phyloP scores from a whole-genome alignment of 768 basidiomycete species.

The Phlegmacium glaucopus region DNA sequence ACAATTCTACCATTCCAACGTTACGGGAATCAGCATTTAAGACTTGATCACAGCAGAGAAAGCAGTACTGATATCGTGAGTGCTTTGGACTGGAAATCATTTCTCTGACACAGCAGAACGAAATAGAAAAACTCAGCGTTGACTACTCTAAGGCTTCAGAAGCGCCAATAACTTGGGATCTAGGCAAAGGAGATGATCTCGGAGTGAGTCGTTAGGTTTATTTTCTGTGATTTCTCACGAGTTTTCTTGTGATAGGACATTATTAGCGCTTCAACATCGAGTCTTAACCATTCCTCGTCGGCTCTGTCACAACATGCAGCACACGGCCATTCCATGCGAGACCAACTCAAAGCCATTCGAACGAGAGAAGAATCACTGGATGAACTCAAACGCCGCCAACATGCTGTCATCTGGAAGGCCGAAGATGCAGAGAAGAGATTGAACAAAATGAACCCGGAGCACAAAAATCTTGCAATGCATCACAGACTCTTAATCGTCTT shows the following conservation, averaged over 20 bases:
- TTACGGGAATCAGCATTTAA: slow-evolving; percentile 72
- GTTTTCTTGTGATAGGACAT: slow-evolving; percentile 64
- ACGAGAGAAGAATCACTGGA: slow-evolving; percentile 82
- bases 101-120: neutral
- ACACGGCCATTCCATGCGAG: slow-evolving; percentile 67
- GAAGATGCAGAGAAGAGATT: slow-evolving; percentile 88
- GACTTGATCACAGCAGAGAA: slow-evolving; percentile 92
- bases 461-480: slow-evolving; percentile 80
- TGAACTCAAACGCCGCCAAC: slow-evolving; percentile 68
- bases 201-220: slow-evolving; percentile 54
- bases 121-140: slow-evolving; percentile 51
- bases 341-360: slow-evolving; percentile 78
- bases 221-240: slow-evolving; percentile 3
- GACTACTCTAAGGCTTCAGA: slow-evolving; percentile 73
- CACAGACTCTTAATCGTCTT: slow-evolving; percentile 64
- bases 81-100: slow-evolving; percentile 1
- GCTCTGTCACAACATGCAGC: slow-evolving; percentile 68
- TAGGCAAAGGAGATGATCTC: slow-evolving; percentile 81
- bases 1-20: slow-evolving; percentile 79
- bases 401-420: slow-evolving; percentile 62
- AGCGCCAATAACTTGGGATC: slow-evolving; percentile 67
- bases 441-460: slow-evolving; percentile 83
- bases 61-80: slow-evolving; percentile 66
- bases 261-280: slow-evolving; percentile 61
- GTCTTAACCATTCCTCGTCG: slow-evolving; percentile 64